A percentile compares a stretch with the other conserved stretches of the same genome.
These are phyloP conservation scores for Sungouiozyma ichnusensis DNA, from an alignment of 805 yeast genomes.

Conservation along the genomic window DNA sequence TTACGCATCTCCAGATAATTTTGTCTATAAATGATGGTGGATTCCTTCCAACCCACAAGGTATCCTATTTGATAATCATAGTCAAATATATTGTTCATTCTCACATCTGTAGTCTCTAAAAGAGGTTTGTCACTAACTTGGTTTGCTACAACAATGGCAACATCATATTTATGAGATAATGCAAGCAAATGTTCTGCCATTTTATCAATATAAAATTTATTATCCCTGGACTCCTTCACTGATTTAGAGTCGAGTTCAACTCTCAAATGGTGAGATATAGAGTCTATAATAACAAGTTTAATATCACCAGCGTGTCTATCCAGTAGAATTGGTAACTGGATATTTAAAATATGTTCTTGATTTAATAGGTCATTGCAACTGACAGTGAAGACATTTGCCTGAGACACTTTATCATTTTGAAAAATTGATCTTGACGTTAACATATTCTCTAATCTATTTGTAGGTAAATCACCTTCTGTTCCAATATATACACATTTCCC, in stretches of 20 bases:
- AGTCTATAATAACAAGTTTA: constrained; percentile 62
- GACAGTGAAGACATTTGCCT: constrained; percentile 37
- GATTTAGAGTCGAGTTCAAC: constrained; percentile 41
- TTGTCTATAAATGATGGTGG: constrained; percentile 28
- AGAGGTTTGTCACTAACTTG: constrained; percentile 59
- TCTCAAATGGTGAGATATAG: constrained; percentile 72
- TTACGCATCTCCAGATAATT: constrained; percentile 7
- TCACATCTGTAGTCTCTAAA: constrained; percentile 8
- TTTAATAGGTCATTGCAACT: constrained; percentile 58
- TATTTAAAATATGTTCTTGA: constrained; percentile 61
- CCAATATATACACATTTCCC: constrained; percentile 57
- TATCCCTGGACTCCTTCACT: constrained; percentile 30
- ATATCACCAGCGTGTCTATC: constrained; percentile 30
- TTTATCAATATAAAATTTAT: constrained; percentile 34
- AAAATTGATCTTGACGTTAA: constrained; percentile 26
- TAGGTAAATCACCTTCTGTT: constrained; percentile 67
- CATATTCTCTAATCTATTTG: constrained; percentile 49
- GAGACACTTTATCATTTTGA: constrained; percentile 28
- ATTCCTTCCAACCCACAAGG: constrained; percentile 64
- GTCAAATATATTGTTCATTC: constrained; percentile 20
- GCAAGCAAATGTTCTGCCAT: constrained; percentile 39
- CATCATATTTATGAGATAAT: constrained; percentile 36
- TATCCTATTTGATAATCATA: constrained; percentile 62
- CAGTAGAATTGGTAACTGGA: constrained; percentile 56
- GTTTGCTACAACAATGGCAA: constrained; percentile 64